A percentile compares a stretch with the other conserved stretches of the same genome.
Evolutionary conservation across 2,329 filamentous ascomycete genomes (phyloP).

Genomic region (Phialophora tarda): DNA sequence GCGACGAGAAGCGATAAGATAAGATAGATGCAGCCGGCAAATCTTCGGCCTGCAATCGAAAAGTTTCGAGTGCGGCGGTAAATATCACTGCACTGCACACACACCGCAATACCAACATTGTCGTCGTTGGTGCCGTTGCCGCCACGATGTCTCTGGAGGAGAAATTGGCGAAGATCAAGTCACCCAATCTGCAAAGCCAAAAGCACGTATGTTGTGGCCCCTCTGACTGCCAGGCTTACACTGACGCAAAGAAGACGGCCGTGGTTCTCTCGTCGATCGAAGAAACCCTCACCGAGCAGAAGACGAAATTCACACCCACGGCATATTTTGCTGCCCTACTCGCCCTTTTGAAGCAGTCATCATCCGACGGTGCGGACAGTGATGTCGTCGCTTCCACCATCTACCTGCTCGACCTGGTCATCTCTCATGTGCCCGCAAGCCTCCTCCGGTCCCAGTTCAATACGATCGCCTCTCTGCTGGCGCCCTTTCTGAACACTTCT

Average conservation of each 20-base stretch:
- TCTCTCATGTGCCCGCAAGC: slow-evolving; percentile 79
- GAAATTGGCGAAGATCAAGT: slow-evolving; percentile 96
- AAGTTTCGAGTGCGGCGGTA: slow-evolving; percentile 5
- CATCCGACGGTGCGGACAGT: slow-evolving; percentile 71
- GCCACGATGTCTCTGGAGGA: slow-evolving; percentile 68
- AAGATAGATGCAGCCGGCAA: slow-evolving; percentile 9
- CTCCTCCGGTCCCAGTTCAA: slow-evolving; percentile 94
- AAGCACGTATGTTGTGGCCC: slow-evolving; percentile 70
- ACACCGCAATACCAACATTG: neutral
- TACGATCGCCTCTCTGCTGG: slow-evolving; percentile 85
- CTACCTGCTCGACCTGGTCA: slow-evolving; percentile 93
- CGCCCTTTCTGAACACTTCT: slow-evolving; percentile 77
- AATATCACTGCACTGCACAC: neutral
- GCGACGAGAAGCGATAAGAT: neutral
- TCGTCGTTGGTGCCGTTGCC: slow-evolving; percentile 1
- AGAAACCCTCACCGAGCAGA: slow-evolving; percentile 86
- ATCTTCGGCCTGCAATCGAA: slow-evolving; percentile 14
- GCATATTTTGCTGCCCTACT: slow-evolving; percentile 96
- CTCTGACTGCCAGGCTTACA: neutral
- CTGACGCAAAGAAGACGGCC: slow-evolving; percentile 65
- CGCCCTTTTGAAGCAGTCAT: slow-evolving; percentile 79
- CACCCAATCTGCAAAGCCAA: slow-evolving; percentile 93
- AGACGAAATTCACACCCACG: slow-evolving; percentile 80
- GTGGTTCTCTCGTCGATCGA: slow-evolving; percentile 91
- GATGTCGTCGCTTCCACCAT: slow-evolving; percentile 85